phyloP scores from a whole-genome alignment of 208 protist species.

The Leishmania braziliensis region DNA sequence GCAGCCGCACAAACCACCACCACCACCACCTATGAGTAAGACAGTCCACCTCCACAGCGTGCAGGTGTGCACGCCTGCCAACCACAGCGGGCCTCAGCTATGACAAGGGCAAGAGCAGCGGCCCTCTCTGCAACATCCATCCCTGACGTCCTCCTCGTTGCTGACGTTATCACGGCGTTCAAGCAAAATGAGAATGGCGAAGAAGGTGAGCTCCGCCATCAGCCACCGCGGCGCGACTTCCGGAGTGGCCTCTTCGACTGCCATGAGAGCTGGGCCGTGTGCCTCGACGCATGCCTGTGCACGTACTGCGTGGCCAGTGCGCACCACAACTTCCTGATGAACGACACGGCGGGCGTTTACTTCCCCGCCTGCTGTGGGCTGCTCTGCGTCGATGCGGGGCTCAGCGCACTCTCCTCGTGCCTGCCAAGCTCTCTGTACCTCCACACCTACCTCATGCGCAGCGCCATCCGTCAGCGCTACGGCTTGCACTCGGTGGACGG shows the following conservation, averaged over 20 bases:
- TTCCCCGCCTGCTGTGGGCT: conserved; percentile 21
- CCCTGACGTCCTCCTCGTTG: background rate
- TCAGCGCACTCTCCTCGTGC: background rate
- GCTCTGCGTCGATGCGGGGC: conserved; percentile 26
- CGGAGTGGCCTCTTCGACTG: conserved; percentile 26
- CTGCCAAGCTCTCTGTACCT: conserved; percentile 2
- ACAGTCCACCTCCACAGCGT: background rate
- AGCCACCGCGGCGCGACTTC: conserved; percentile 7
- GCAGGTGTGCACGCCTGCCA: background rate
- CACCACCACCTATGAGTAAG: background rate
- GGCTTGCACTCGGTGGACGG: conserved; percentile 10
- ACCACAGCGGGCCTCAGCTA: conserved; percentile 5
- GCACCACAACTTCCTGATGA: conserved; percentile 24
- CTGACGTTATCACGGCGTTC: background rate
- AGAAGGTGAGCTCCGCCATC: background rate
- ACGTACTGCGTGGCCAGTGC: conserved; percentile 29
- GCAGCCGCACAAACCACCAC: too few species aligned
- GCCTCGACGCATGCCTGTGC: conserved; percentile 26
- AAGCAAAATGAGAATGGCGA: background rate
- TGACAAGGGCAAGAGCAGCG: background rate
- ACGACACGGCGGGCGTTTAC: conserved; percentile 21
- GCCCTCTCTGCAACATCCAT: background rate
- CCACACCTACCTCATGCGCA: conserved; percentile 28
- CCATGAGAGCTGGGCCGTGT: conserved; percentile 11
- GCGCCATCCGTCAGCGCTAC: conserved; percentile 23